Percentiles rank a stretch among this genome's conserved stretches.
Evolutionary conservation across 1,284 basidiomycete genomes (phyloP).

Genomic region (Fomitopsis palustris): DNA sequence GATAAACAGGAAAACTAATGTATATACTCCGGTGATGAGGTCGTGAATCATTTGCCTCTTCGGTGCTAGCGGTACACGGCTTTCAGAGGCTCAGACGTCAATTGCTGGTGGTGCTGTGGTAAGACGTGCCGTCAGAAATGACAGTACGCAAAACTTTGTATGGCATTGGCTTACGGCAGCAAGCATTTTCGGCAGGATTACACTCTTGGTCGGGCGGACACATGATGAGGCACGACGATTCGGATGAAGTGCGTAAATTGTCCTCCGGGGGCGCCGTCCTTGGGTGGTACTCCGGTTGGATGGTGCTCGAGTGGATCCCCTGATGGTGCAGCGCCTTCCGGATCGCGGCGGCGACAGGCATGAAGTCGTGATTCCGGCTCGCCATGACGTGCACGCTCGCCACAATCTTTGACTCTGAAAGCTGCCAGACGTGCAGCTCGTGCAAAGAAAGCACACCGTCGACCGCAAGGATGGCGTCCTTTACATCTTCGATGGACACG

Average conservation of each 20-base stretch:
- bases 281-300: constrained; percentile 76
- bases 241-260: constrained; percentile 34
- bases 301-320: constrained; percentile 93
- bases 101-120: constrained; percentile 44
- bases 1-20: neutral
- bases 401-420: constrained; percentile 86
- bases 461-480: constrained; percentile 74
- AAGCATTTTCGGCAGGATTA: constrained; percentile 66
- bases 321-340: constrained; percentile 82
- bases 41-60: neutral
- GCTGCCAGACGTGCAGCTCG: constrained; percentile 96
- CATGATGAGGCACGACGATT: constrained; percentile 35
- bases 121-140: constrained; percentile 1
- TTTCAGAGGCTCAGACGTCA: constrained; percentile 29
- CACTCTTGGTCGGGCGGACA: constrained; percentile 65
- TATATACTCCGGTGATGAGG: constrained; percentile 2
- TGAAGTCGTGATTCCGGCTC: constrained; percentile 80
- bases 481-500: constrained; percentile 86
- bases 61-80: neutral
- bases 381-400: constrained; percentile 96
- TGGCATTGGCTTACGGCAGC: constrained; percentile 65
- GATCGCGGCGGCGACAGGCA: constrained; percentile 85
- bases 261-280: constrained; percentile 40
- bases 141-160: neutral
- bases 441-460: constrained; percentile 91